A percentile compares a stretch with the other conserved stretches of the same genome.
These are phyloP conservation scores for Endotrypanum monterogeii DNA, from an alignment of 208 protist genomes.

Conservation along the genomic window DNA sequence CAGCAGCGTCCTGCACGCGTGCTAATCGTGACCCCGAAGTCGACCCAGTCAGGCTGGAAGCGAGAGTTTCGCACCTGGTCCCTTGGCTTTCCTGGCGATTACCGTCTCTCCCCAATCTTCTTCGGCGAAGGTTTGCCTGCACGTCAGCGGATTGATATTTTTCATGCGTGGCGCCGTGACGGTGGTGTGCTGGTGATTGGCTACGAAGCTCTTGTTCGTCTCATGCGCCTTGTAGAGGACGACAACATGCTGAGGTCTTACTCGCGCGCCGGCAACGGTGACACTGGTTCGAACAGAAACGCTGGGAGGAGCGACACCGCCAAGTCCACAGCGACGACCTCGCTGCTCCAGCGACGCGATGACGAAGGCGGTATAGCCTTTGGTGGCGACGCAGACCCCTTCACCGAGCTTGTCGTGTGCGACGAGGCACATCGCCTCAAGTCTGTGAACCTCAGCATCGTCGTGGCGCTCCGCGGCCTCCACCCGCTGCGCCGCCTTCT, in stretches of 20 bases:
- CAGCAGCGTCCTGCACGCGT: slow-evolving; percentile 33
- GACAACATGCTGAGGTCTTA: slow-evolving; percentile 20
- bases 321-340: background rate
- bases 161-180: slow-evolving; percentile 44
- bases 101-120: slow-evolving; percentile 42
- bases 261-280: background rate
- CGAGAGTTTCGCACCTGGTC: slow-evolving; percentile 73
- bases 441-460: slow-evolving; percentile 76
- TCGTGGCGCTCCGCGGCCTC: slow-evolving; percentile 60
- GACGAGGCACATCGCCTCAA: slow-evolving; percentile 94
- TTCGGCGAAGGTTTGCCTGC: slow-evolving; percentile 10
- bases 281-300: slow-evolving; percentile 5
- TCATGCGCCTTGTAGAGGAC: slow-evolving; percentile 46
- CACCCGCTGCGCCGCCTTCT: slow-evolving; percentile 84
- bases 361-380: slow-evolving; percentile 39
- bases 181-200: slow-evolving; percentile 78
- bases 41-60: slow-evolving; percentile 60
- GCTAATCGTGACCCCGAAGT: slow-evolving; percentile 78
- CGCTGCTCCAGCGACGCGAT: slow-evolving; percentile 11
- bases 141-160: slow-evolving; percentile 37
- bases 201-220: slow-evolving; percentile 73
- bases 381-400: slow-evolving; percentile 39
- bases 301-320: background rate
- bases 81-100: slow-evolving; percentile 41
- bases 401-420: slow-evolving; percentile 89